Conservation (phyloP, 2,329 filamentous ascomycete genomes). For the Lasiodiplodia theobromae region DNA sequence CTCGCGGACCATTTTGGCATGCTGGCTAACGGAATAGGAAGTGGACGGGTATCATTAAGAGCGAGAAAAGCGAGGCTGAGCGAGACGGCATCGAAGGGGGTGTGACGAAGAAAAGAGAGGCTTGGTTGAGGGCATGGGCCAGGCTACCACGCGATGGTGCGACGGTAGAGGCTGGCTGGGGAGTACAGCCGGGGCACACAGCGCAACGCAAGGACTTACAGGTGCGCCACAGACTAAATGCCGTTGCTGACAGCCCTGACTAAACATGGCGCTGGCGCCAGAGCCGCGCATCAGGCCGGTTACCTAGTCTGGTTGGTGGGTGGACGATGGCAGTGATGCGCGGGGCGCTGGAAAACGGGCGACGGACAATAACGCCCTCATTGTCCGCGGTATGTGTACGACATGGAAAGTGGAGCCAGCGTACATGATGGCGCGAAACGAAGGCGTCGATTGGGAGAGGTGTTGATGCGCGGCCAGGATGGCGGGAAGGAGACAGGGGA, state of each 20-base stretch:
- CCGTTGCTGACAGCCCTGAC: neutral
- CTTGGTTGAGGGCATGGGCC: neutral
- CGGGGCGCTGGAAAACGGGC: neutral
- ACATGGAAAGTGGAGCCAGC: neutral
- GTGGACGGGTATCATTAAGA: neutral
- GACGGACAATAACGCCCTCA: neutral
- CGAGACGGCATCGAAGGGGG: neutral
- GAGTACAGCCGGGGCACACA: neutral
- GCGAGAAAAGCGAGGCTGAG: no score
- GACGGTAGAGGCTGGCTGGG: constrained; percentile 11
- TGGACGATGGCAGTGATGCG: neutral
- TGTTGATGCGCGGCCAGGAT: neutral
- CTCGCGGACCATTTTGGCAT: constrained; percentile 35
- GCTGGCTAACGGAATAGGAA: neutral
- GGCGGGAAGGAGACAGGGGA: neutral
- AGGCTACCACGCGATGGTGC: constrained; percentile 21
- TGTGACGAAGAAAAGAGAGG: neutral
- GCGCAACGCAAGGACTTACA: constrained; percentile 7
- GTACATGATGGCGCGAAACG: neutral
- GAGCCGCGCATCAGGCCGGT: neutral
- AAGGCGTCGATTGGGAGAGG: neutral
- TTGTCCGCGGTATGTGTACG: neutral
- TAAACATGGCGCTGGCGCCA: neutral
- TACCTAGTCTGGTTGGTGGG: neutral
- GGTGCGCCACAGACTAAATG: neutral